These are phyloP conservation scores for Melampsora larici-populina DNA, from an alignment of 1,284 basidiomycete species.

Conservation along the genomic window DNA sequence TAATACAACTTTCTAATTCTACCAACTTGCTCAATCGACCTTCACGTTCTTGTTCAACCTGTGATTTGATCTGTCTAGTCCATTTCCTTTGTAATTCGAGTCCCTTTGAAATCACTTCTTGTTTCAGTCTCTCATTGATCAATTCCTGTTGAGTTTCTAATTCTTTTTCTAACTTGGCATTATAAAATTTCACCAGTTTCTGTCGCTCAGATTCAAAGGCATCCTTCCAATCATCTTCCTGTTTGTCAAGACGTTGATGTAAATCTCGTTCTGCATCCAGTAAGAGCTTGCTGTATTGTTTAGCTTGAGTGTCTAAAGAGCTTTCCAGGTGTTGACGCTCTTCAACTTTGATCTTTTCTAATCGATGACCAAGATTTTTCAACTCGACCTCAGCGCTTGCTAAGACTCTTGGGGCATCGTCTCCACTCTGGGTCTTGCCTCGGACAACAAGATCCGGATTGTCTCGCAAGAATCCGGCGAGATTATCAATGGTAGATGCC, in stretches of 20 bases:
- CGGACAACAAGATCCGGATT: conserved; percentile 60
- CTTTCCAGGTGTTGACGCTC: conserved; percentile 74
- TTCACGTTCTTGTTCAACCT: conserved; percentile 93
- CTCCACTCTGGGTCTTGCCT: conserved; percentile 52
- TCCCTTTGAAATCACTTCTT: conserved; percentile 92
- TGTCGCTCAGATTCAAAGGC: conserved; percentile 75
- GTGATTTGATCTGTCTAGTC: conserved; percentile 92
- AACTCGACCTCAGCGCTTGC: conserved; percentile 74
- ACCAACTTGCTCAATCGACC: conserved; percentile 92
- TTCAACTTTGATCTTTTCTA: conserved; percentile 76
- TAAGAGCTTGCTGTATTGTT: conserved; percentile 78
- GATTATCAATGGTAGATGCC: conserved; percentile 86
- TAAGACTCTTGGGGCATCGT: conserved; percentile 63
- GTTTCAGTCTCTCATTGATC: conserved; percentile 90
- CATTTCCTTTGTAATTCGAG: conserved; percentile 95
- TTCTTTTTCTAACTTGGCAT: conserved; percentile 80
- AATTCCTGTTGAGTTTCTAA: conserved; percentile 82
- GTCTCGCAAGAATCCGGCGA: conserved; percentile 74
- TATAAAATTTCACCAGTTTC: conserved; percentile 73
- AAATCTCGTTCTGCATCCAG: conserved; percentile 77
- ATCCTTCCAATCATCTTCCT: conserved; percentile 81
- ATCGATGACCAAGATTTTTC: conserved; percentile 69
- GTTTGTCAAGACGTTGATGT: conserved; percentile 75
- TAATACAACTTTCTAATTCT: conserved; percentile 82
- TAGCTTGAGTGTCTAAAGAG: conserved; percentile 74